Evolutionary conservation across 768 basidiomycete genomes (phyloP).

Genomic region (Lactifluus volemus): DNA sequence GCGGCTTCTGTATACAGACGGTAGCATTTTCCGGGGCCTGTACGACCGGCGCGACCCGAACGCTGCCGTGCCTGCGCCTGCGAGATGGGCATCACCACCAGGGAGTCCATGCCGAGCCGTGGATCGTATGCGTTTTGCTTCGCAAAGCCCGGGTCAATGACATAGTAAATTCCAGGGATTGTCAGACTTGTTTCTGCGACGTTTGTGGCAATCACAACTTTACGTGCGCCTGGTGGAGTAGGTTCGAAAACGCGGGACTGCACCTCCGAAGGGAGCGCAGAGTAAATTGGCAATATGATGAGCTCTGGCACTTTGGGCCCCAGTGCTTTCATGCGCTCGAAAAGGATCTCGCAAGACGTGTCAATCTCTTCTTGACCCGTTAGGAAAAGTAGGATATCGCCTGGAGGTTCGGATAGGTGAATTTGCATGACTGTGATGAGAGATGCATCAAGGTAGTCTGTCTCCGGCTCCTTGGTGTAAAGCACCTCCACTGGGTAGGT

Average conservation of each 20-base stretch:
- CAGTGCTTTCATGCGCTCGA: conserved; percentile 96
- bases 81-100: conserved; percentile 97
- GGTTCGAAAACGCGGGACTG: conserved; percentile 98
- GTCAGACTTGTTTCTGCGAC: conserved; percentile 98
- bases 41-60: conserved; percentile 92
- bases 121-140: conserved; percentile 99
- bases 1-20: conserved; percentile 97
- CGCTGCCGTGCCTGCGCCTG: conserved; percentile 97
- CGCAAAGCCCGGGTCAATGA: conserved; percentile 96
- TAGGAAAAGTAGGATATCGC: conserved; percentile 92
- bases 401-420: conserved; percentile 94
- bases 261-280: conserved; percentile 94
- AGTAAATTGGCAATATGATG: conserved; percentile 95
- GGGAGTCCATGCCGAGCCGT: conserved; percentile 94
- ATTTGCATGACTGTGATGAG: conserved; percentile 99
- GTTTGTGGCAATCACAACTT: conserved; percentile 99
- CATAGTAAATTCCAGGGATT: conserved; percentile 98
- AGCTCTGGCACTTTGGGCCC: conserved; percentile 98
- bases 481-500: conserved; percentile 97
- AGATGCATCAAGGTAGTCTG: conserved; percentile 94
- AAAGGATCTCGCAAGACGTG: conserved; percentile 93
- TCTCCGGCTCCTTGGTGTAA: conserved; percentile 99
- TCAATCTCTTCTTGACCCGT: conserved; percentile 99
- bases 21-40: conserved; percentile 97
- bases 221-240: conserved; percentile 95